phyloP scores from a whole-genome alignment of 768 basidiomycete genomes.

The Hortiboletus flavorubellus region DNA sequence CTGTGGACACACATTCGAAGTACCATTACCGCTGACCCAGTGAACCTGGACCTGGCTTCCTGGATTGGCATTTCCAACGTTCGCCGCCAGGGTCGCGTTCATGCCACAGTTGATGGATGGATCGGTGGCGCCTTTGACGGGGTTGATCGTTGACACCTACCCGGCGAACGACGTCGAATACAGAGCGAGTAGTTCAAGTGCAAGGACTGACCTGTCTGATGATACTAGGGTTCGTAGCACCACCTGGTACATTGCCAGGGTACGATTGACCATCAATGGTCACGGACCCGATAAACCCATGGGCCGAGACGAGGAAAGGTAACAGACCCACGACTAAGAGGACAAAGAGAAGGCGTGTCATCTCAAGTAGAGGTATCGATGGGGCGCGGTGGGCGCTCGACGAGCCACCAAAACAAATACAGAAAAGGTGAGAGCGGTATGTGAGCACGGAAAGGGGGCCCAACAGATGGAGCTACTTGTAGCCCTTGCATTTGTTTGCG shows the following conservation, averaged over 20 bases:
- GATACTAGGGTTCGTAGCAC: conserved; percentile 34
- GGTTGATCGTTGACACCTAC: conserved; percentile 37
- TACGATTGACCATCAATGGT: conserved; percentile 29
- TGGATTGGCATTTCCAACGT: conserved; percentile 55
- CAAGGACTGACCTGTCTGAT: conserved; percentile 40
- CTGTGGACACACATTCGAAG: conserved; percentile 29
- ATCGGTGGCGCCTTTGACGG: conserved; percentile 57
- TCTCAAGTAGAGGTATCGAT: background rate
- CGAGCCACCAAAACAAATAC: conserved; percentile 14
- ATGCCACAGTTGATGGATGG: conserved; percentile 58
- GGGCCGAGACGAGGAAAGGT: conserved; percentile 26
- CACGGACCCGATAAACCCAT: conserved; percentile 31
- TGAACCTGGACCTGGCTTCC: conserved; percentile 51
- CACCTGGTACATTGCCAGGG: conserved; percentile 31
- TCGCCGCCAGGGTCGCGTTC: conserved; percentile 45
- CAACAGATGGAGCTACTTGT: conserved; percentile 14
- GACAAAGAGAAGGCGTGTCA: conserved; percentile 13
- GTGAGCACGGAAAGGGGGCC: background rate
- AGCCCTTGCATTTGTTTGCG: conserved; percentile 1
- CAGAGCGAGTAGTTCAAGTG: background rate
- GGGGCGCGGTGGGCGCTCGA: conserved; percentile 14
- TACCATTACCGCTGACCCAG: conserved; percentile 49
- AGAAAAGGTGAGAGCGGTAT: background rate
- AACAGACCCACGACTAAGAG: conserved; percentile 13
- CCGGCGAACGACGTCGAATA: background rate